Percentiles rank a stretch among this genome's conserved stretches.
phyloP scores from a whole-genome alignment of 208 protist genomes.

The Acanthamoeba castellanii region DNA sequence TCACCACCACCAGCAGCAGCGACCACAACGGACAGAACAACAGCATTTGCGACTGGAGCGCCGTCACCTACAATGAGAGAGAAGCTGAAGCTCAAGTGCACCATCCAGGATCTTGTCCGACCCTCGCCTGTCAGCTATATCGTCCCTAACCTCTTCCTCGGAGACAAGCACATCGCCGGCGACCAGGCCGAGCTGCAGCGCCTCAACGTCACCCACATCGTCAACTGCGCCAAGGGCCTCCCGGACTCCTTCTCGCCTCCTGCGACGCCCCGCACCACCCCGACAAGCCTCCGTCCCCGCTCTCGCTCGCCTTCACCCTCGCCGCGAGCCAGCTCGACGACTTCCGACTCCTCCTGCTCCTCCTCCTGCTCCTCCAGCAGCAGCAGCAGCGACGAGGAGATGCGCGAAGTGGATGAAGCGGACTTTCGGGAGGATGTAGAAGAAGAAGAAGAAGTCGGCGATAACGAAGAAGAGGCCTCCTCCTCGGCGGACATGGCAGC shows the following conservation, averaged over 20 bases:
- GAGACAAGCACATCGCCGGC: constrained; percentile 17
- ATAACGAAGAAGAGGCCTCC: background rate
- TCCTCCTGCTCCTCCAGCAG: background rate
- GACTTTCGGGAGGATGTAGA: background rate
- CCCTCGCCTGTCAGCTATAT: constrained; percentile 36
- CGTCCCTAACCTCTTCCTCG: constrained; percentile 65
- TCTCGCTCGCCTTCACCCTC: background rate
- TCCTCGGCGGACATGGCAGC: no score
- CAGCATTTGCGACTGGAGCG: background rate
- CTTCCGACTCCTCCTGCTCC: background rate
- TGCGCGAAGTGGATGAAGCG: background rate
- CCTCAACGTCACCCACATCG: constrained; percentile 45
- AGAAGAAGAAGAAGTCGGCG: background rate
- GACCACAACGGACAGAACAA: constrained; percentile 2
- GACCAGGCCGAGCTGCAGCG: constrained; percentile 29
- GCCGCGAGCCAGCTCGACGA: background rate
- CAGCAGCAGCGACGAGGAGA: constrained; percentile 42
- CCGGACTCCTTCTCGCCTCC: background rate
- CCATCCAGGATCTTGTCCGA: constrained; percentile 66
- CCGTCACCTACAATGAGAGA: constrained; percentile 10
- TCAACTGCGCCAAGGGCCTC: constrained; percentile 35
- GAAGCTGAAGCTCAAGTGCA: constrained; percentile 20
- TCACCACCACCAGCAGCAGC: background rate
- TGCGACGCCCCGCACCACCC: background rate
- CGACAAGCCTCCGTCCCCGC: background rate